phyloP scores from a whole-genome alignment of 106 monocot species.

The Xerophyta viscosa region DNA sequence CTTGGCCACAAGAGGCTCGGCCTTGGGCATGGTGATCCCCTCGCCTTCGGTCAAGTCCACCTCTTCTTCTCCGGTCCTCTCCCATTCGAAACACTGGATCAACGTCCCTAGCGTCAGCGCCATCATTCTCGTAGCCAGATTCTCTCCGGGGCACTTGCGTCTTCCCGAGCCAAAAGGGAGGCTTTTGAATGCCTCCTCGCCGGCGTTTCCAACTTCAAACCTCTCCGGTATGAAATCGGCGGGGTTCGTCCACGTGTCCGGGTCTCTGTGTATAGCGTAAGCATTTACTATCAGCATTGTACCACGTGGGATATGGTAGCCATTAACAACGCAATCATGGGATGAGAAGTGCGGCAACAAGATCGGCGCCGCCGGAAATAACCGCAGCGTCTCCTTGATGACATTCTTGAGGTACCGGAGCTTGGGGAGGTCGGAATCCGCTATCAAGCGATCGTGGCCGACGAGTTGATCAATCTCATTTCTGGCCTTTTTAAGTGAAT shows the following conservation, averaged over 20 bases:
- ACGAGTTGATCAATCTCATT: neutral
- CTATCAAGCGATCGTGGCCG: neutral
- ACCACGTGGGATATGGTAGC: slow-evolving; percentile 15
- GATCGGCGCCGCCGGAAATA: slow-evolving; percentile 15
- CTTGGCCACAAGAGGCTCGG: slow-evolving; percentile 26
- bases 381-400: slow-evolving; percentile 7
- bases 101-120: slow-evolving; percentile 28
- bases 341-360: slow-evolving; percentile 18
- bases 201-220: neutral
- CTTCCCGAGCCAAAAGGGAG: slow-evolving; percentile 54
- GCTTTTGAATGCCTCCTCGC: slow-evolving; percentile 1
- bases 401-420: neutral
- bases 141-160: slow-evolving; percentile 46
- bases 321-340: slow-evolving; percentile 9
- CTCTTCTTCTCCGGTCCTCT: slow-evolving; percentile 17
- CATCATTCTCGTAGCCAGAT: slow-evolving; percentile 21
- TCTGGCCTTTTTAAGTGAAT: neutral
- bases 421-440: neutral
- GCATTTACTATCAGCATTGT: slow-evolving; percentile 30
- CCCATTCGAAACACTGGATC: slow-evolving; percentile 64
- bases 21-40: slow-evolving; percentile 32
- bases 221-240: slow-evolving; percentile 9
- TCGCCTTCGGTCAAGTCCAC: slow-evolving; percentile 45
- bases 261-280: slow-evolving; percentile 21
- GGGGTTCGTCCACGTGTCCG: slow-evolving; percentile 20